A percentile compares a stretch with the other conserved stretches of the same genome.
Conservation (phyloP, 2,329 filamentous ascomycete genomes). For the Aspergillus sp. region DNA sequence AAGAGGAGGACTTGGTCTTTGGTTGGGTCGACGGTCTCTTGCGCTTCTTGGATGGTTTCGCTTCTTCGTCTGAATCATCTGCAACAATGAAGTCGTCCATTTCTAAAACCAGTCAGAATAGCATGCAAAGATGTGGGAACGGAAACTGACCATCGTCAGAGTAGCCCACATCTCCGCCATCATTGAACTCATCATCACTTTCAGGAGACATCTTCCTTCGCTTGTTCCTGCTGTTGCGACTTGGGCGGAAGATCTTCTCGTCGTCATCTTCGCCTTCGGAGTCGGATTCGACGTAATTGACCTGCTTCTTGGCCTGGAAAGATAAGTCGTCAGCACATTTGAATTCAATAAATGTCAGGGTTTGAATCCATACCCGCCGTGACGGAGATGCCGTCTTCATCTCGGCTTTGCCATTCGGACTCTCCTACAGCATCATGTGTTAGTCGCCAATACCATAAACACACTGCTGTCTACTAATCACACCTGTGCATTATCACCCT, state of each 20-base stretch:
- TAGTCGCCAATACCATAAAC: not conserved
- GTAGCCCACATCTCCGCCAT: constrained; percentile 51
- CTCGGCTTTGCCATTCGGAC: constrained; percentile 44
- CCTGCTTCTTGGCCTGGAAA: constrained; percentile 59
- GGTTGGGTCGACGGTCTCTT: constrained; percentile 61
- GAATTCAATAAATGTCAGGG: not conserved
- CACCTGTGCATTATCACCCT: constrained; percentile 40
- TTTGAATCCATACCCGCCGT: constrained; percentile 64
- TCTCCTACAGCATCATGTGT: constrained; percentile 39
- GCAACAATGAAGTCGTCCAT: constrained; percentile 86
- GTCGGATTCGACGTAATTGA: constrained; percentile 81
- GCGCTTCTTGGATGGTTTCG: constrained; percentile 66
- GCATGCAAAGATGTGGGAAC: not conserved
- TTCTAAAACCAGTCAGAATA: constrained; percentile 52
- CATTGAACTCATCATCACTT: constrained; percentile 69
- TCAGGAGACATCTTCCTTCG: constrained; percentile 65
- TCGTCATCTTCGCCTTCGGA: constrained; percentile 70
- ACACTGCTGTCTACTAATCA: constrained; percentile 39
- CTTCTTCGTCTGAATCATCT: constrained; percentile 78
- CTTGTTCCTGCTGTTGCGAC: constrained; percentile 55
- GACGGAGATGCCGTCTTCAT: constrained; percentile 69
- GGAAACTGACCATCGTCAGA: constrained; percentile 52
- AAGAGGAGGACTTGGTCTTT: constrained; percentile 36
- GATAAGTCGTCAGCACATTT: not conserved
- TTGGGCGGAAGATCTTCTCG: constrained; percentile 67